Conservation (phyloP, 2,329 filamentous ascomycete species). For the Bisporella sp. region DNA sequence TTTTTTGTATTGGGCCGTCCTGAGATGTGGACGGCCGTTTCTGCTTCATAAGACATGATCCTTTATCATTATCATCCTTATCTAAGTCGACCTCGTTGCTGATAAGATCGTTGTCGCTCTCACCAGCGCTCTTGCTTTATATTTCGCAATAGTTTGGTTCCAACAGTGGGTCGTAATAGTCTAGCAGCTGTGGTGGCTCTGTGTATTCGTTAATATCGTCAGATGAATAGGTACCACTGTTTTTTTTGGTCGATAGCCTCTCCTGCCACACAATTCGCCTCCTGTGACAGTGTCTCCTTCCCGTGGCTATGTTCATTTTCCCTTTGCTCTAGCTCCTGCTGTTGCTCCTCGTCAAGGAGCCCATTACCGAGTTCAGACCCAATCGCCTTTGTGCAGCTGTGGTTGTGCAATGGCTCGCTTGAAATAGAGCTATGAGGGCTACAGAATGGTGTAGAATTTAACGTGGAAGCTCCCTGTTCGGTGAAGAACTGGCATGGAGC, state of each 20-base stretch:
- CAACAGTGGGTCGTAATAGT: conserved; percentile 7
- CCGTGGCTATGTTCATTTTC: too few species aligned
- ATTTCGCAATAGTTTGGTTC: conserved; percentile 9
- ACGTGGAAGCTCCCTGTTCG: too few species aligned
- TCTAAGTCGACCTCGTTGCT: not conserved
- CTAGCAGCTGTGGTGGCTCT: conserved; percentile 8
- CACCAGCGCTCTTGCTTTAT: conserved; percentile 5
- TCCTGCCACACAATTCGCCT: conserved; percentile 6
- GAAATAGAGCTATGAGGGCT: conserved; percentile 5
- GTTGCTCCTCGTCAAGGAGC: conserved; percentile 6
- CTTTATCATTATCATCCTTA: conserved; percentile 1
- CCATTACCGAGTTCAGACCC: conserved; percentile 3
- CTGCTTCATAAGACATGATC: conserved; percentile 2
- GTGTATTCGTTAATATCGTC: too few species aligned
- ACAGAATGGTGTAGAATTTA: too few species aligned
- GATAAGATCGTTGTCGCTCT: conserved; percentile 2
- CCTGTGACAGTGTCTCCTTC: conserved; percentile 3
- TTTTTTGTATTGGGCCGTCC: not conserved
- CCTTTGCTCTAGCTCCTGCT: conserved; percentile 4
- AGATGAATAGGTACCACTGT: conserved; percentile 6
- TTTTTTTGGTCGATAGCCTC: conserved; percentile 6
- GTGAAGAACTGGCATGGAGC: too few species aligned
- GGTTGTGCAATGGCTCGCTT: too few species aligned
- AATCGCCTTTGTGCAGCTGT: conserved; percentile 9
- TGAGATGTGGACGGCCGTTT: conserved; percentile 3